Conservation (phyloP, 371 early-diverging fungal species). For the Batrachochytrium dendrobatidis region DNA sequence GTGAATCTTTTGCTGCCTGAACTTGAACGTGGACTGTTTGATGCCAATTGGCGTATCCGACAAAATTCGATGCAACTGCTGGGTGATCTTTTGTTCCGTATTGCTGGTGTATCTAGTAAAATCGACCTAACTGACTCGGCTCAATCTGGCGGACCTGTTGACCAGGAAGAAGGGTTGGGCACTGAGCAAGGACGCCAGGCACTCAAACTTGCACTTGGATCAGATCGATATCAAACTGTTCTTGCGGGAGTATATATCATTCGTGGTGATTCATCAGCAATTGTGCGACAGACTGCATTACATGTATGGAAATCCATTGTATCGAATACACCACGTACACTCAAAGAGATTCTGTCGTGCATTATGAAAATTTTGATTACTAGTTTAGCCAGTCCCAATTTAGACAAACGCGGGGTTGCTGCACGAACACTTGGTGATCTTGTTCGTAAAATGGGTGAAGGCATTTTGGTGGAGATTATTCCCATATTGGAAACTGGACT, state of each 20-base stretch:
- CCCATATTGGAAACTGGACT: conserved; percentile 83
- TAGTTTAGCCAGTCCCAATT: conserved; percentile 61
- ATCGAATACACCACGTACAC: conserved; percentile 89
- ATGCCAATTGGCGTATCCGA: conserved; percentile 92
- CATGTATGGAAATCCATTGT: conserved; percentile 94
- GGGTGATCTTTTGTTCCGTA: conserved; percentile 87
- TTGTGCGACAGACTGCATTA: conserved; percentile 84
- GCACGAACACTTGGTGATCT: conserved; percentile 91
- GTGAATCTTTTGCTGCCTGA: conserved; percentile 87
- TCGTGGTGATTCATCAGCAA: conserved; percentile 50
- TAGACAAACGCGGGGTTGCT: conserved; percentile 64
- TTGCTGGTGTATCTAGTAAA: conserved; percentile 74
- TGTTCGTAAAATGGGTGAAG: conserved; percentile 90
- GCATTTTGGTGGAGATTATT: conserved; percentile 73
- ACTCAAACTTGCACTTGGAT: conserved; percentile 75
- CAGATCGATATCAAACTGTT: conserved; percentile 78
- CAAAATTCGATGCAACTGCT: conserved; percentile 90
- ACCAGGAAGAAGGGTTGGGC: conserved; percentile 38
- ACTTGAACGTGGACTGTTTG: conserved; percentile 80
- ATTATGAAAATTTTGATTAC: conserved; percentile 83
- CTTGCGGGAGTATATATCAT: conserved; percentile 89
- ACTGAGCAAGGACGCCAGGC: conserved; percentile 67
- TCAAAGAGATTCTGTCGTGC: conserved; percentile 84
- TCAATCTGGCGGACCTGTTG: conserved; percentile 22
- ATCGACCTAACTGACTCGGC: conserved; percentile 33